These are phyloP conservation scores for Penicillium sp. DNA, from an alignment of 2,329 filamentous ascomycete species.

Conservation along the genomic window DNA sequence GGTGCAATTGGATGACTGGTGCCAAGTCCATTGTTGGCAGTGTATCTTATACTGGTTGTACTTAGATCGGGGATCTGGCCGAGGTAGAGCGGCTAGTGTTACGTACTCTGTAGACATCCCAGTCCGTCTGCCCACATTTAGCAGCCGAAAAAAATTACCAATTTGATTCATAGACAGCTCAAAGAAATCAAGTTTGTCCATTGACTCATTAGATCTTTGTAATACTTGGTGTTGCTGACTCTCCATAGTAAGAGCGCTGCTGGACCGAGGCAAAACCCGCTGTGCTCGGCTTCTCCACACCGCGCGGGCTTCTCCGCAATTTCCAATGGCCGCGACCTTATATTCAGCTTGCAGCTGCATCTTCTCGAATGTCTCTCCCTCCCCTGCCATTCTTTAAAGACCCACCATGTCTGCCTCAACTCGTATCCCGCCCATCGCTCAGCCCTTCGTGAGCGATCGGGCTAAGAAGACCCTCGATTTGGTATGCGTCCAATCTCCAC, in stretches of 20 bases:
- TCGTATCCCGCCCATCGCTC: slow-evolving; percentile 58
- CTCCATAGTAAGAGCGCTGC: slow-evolving; percentile 1
- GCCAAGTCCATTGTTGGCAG: no score
- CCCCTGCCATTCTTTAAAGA: slow-evolving; percentile 3
- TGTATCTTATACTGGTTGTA: no score
- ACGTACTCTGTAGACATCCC: no score
- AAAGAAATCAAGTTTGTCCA: no score
- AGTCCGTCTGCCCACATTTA: no score
- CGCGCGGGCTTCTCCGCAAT: slow-evolving; percentile 24
- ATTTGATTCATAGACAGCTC: no score
- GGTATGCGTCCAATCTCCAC: slow-evolving; percentile 50
- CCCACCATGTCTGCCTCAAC: slow-evolving; percentile 49
- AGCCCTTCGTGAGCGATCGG: slow-evolving; percentile 71
- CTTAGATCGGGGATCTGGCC: background rate
- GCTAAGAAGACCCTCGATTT: slow-evolving; percentile 81
- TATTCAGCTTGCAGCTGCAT: no score
- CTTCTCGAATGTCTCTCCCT: background rate
- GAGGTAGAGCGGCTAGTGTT: no score
- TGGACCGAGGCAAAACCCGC: slow-evolving; percentile 29
- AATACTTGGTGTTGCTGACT: no score
- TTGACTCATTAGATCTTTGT: no score
- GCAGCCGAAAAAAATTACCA: no score
- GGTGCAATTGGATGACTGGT: slow-evolving; percentile 12
- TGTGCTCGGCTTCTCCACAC: slow-evolving; percentile 32
- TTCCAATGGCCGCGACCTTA: slow-evolving; percentile 15